Base-by-base conservation (phyloP, 306 rosid genomes). In the Crotalaria pallida region DNA sequence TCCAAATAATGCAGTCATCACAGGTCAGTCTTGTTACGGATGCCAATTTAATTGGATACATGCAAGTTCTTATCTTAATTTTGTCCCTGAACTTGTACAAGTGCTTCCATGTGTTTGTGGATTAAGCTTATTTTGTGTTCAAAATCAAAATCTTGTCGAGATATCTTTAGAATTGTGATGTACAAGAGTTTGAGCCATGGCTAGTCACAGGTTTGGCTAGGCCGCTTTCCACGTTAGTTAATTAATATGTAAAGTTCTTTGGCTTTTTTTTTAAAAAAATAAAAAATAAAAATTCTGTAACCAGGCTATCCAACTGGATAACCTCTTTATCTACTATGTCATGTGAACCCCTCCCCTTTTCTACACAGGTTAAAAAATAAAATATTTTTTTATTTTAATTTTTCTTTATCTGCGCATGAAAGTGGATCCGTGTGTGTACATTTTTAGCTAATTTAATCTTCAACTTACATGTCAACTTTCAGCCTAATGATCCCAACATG, bases 1-100 rank as follows among this genome's bases (percentile, higher is more conserved):
- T 95, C 82, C 97, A 89, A 79, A 87, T 95, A 79, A 95, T 95
- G 88, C 99, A 95, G 77, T 81, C 92, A 9, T 71, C 97, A 65
- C 99, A 95, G 99, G 99, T 95, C 79, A 71, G 91, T 82, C 50
- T 19, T 64, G 75, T 82, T 68, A 23, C 43, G 10, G 56, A 43
- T 68, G 33, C 62, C 62, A 36, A 74, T 72, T 40, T 73, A 59
- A 55, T 56, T 57, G 11, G 67, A 33, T 72, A 47, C 17, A 9
- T 71, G 68, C 64, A 51, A 41, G 65, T 73, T 67, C 34, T 55
- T 19, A 63, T 18, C 24, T 24, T 56, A 57, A 61, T 44, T 10
- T 65, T 74, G 40, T 55, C 17, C 49, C 27, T 47, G 48, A 69
- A 75, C 60, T 64, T 68, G 24, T 48, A 26, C 63, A 34, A 23